A percentile compares a stretch with the other conserved stretches of the same genome.
Evolutionary conservation across 1,284 basidiomycete genomes (phyloP).

Genomic region (Tranzscheliella williamsii): DNA sequence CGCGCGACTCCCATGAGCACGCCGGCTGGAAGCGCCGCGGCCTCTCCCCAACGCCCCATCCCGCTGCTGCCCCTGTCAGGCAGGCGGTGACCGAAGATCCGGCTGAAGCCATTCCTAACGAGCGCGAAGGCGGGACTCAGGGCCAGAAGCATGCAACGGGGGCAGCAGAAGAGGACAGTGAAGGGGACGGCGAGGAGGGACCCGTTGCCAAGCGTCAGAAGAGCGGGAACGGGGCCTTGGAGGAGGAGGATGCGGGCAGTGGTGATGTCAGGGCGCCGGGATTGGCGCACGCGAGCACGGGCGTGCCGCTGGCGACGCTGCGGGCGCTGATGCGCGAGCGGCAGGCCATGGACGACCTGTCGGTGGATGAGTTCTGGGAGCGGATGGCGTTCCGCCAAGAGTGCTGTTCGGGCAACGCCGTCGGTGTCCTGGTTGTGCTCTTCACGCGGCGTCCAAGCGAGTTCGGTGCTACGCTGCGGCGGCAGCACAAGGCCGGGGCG

Average conservation of each 20-base stretch:
- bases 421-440: conserved; percentile 52
- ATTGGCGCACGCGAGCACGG: neutral
- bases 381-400: conserved; percentile 59
- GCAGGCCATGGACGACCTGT: conserved; percentile 43
- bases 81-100: neutral
- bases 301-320: conserved; percentile 21
- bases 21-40: conserved; percentile 29
- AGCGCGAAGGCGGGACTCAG: neutral
- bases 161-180: neutral
- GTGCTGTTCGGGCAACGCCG: conserved; percentile 56
- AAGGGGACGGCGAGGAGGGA: neutral
- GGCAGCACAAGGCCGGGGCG: neutral
- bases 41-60: too few relatives aligned
- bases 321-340: conserved; percentile 48
- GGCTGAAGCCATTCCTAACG: neutral
- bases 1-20: conserved; percentile 52
- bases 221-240: too few relatives aligned
- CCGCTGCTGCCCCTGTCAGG: neutral
- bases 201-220: neutral
- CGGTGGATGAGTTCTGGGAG: conserved; percentile 57
- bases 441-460: conserved; percentile 18
- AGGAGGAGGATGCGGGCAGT: neutral
- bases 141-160: neutral
- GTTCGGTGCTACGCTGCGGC: too few relatives aligned
- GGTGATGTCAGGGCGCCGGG: neutral